Evolutionary conservation across 805 yeast species (phyloP).

Genomic region (Wickerhamomyces canadensis): DNA sequence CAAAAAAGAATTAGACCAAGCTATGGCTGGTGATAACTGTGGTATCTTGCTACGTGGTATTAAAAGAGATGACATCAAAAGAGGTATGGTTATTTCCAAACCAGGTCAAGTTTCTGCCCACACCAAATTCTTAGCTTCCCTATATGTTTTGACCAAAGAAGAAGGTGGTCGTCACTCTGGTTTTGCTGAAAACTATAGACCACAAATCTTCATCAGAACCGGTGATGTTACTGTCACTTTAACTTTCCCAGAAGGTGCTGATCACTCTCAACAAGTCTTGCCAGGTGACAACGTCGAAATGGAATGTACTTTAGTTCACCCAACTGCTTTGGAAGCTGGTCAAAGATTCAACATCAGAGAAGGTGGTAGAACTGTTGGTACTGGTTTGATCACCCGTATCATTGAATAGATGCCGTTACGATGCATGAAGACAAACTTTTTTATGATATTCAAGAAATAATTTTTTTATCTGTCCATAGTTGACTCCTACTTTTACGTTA

Average conservation of each 20-base stretch:
- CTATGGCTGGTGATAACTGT: constrained; percentile 99
- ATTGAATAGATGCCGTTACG: constrained; percentile 38
- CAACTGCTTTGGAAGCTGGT: constrained; percentile 92
- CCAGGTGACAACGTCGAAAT: constrained; percentile 99
- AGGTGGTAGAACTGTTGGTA: constrained; percentile 99
- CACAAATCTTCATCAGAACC: constrained; percentile 95
- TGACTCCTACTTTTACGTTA: not conserved
- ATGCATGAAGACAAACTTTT: not conserved
- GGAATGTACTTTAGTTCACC: constrained; percentile 83
- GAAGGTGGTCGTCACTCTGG: constrained; percentile 99
- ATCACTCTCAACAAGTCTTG: constrained; percentile 84
- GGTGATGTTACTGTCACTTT: constrained; percentile 90
- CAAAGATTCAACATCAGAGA: constrained; percentile 99
- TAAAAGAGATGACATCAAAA: constrained; percentile 91
- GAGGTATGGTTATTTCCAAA: constrained; percentile 97
- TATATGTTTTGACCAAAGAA: constrained; percentile 89
- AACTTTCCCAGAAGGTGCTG: constrained; percentile 82
- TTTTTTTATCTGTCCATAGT: not conserved
- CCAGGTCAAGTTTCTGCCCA: constrained; percentile 90
- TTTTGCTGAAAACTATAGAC: constrained; percentile 95
- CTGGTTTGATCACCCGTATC: constrained; percentile 94
- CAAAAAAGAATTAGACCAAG: constrained; percentile 96
- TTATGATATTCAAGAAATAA: not conserved
- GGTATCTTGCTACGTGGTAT: constrained; percentile 97
- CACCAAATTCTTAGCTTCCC: constrained; percentile 88